A percentile compares a stretch with the other conserved stretches of the same genome.
phyloP scores from a whole-genome alignment of 345 rosid genomes.

The Brassica juncea region DNA sequence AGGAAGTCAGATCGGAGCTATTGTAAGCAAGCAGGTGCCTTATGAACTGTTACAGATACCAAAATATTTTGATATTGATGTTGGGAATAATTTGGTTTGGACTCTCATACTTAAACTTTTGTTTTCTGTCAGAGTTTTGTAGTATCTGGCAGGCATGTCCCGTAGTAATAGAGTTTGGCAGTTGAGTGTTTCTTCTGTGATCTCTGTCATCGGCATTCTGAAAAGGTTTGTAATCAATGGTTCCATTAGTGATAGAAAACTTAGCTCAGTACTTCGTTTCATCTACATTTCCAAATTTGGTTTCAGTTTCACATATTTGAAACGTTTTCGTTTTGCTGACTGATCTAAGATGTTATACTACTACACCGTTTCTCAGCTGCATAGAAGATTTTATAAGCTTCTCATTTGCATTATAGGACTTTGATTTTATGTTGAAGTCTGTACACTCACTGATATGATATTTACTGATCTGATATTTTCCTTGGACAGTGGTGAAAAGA shows the following conservation, averaged over 20 bases:
- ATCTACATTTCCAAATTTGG: background rate
- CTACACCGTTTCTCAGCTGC: slow-evolving; percentile 4
- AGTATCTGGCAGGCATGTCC: too few species aligned
- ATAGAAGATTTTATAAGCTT: slow-evolving; percentile 3
- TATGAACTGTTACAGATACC: too few species aligned
- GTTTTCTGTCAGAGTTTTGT: too few species aligned
- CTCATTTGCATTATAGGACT: background rate
- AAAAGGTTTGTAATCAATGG: slow-evolving; percentile 54
- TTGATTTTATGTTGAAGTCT: background rate
- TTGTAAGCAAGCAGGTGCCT: too few species aligned
- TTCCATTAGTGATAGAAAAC: background rate
- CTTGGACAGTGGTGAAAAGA: slow-evolving; percentile 69
- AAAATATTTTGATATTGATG: too few species aligned
- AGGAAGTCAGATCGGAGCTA: too few species aligned
- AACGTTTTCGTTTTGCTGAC: background rate
- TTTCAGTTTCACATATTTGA: background rate
- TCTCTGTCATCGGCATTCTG: slow-evolving; percentile 56
- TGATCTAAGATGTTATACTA: background rate
- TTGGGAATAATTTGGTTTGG: slow-evolving; percentile 16
- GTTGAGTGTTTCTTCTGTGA: slow-evolving; percentile 50
- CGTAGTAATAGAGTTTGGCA: slow-evolving; percentile 22
- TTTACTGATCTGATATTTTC: slow-evolving; percentile 9
- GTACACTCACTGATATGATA: background rate
- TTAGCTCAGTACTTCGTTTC: background rate
- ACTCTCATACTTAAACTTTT: too few species aligned